These are phyloP conservation scores for Isoetes engelmannii DNA, from an alignment of 83 land plant genomes.

Conservation along the genomic window DNA sequence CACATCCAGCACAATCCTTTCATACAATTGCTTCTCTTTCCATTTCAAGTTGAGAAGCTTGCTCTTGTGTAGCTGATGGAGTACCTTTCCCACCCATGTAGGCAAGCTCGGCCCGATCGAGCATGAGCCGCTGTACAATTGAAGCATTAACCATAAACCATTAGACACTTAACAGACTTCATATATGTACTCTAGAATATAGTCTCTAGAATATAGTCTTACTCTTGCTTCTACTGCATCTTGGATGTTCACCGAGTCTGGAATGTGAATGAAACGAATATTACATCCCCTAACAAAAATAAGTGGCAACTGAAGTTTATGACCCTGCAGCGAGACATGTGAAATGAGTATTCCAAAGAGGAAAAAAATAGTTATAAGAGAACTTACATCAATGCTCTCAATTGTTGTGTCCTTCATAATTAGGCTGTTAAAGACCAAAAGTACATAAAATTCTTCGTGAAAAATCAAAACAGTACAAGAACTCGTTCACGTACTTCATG, in stretches of 20 bases:
- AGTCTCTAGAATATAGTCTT: not conserved
- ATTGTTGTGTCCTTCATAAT: slow-evolving; percentile 31
- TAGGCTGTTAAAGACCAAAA: slow-evolving; percentile 20
- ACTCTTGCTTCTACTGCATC: slow-evolving; percentile 42
- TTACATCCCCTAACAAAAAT: slow-evolving; percentile 38
- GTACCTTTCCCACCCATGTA: slow-evolving; percentile 37
- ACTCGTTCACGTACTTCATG: slow-evolving; percentile 22
- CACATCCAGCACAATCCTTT: no score
- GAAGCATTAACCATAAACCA: not conserved
- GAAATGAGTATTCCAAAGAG: not conserved
- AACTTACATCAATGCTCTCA: slow-evolving; percentile 37
- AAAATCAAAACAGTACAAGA: not conserved
- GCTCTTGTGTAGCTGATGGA: slow-evolving; percentile 21
- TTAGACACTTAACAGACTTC: not conserved
- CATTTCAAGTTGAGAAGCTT: not conserved
- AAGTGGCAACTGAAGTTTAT: slow-evolving; percentile 24
- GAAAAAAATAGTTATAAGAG: not conserved
- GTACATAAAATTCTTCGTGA: not conserved
- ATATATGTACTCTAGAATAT: not conserved
- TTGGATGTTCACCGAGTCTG: slow-evolving; percentile 21
- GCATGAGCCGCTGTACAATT: slow-evolving; percentile 23
- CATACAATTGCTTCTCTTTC: no score
- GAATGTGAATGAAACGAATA: slow-evolving; percentile 43
- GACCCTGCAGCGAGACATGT: slow-evolving; percentile 18
- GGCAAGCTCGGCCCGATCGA: slow-evolving; percentile 25